Conservation (phyloP, 2,329 filamentous ascomycete species). For the Colletotrichum cordylinicola region DNA sequence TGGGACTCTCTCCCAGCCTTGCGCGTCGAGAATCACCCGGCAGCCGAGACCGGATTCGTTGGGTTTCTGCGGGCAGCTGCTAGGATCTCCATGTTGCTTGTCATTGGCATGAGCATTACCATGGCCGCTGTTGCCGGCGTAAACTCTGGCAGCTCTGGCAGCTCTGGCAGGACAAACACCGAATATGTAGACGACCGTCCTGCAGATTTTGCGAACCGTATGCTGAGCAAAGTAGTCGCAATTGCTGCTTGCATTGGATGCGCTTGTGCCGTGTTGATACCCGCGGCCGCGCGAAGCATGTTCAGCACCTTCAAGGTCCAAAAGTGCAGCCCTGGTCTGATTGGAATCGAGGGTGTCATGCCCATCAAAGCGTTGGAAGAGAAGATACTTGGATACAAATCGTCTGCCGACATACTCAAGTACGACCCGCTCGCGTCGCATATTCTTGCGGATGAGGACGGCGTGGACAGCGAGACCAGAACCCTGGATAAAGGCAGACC, state of each 20-base stretch:
- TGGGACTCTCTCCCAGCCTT: not conserved
- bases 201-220: not conserved
- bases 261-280: not conserved
- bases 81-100: not conserved
- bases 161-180: not conserved
- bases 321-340: not conserved
- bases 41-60: not conserved
- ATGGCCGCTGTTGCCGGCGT: not conserved
- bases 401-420: not conserved
- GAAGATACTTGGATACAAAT: not conserved
- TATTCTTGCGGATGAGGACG: not conserved
- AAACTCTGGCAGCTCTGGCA: not conserved
- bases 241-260: not conserved
- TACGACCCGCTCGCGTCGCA: not conserved
- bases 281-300: not conserved
- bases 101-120: not conserved
- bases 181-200: not conserved
- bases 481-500: not conserved
- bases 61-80: fast-evolving
- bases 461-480: not conserved
- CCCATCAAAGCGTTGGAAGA: not conserved
- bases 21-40: not conserved
- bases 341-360: not conserved
- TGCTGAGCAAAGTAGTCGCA: not conserved
- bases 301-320: not conserved